Evolutionary conservation across 192 early-diverging fungal species (phyloP).

Genomic region (Umbelopsis vinacea): DNA sequence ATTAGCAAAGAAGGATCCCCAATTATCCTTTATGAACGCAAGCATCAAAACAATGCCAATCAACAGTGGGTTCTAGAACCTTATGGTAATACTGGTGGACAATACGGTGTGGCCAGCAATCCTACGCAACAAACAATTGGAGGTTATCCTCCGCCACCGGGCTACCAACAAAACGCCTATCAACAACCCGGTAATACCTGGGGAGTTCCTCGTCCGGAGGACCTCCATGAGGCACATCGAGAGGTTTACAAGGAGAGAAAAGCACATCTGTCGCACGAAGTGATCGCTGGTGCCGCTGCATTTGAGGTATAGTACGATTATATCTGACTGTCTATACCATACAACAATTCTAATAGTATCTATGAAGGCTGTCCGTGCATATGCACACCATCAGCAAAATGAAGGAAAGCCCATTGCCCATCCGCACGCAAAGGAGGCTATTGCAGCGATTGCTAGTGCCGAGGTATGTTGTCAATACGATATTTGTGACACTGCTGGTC

Average conservation of each 20-base stretch:
- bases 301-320: not conserved
- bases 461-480: not conserved
- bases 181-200: not conserved
- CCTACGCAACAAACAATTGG: not conserved
- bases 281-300: constrained; percentile 23
- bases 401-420: constrained; percentile 23
- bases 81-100: not conserved
- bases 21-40: constrained; percentile 40
- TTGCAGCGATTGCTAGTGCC: constrained; percentile 23
- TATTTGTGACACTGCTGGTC: not conserved
- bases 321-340: not conserved
- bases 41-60: constrained; percentile 23
- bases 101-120: not conserved
- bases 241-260: constrained; percentile 39
- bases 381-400: constrained; percentile 18
- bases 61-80: constrained; percentile 35
- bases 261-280: constrained; percentile 12
- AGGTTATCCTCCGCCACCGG: not conserved
- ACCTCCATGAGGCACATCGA: constrained; percentile 33
- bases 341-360: not conserved
- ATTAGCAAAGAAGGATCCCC: constrained; percentile 25
- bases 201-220: constrained; percentile 11
- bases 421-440: constrained; percentile 22
- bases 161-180: not conserved
- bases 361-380: constrained; percentile 21